These are phyloP conservation scores for Cercospora zeae-maydis DNA, from an alignment of 2,329 filamentous ascomycete genomes.

Conservation along the genomic window DNA sequence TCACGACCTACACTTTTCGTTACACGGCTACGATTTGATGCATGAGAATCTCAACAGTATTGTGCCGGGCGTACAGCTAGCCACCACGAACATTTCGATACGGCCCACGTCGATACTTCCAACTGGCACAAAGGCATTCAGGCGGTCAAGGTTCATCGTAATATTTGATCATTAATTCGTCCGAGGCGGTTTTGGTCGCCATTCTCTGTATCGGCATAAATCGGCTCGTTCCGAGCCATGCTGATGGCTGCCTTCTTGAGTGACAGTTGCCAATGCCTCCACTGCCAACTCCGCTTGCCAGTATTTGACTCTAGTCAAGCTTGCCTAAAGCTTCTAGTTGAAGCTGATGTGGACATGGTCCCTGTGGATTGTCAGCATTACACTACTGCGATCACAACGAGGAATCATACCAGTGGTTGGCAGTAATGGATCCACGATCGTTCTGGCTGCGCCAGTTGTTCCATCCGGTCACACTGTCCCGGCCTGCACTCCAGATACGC, in stretches of 20 bases:
- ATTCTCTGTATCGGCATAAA: not conserved
- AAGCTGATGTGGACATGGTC: slow-evolving; percentile 11
- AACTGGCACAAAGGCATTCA: slow-evolving; percentile 10
- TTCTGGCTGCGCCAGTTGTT: not conserved
- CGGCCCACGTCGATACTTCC: too few species aligned
- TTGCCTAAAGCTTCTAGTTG: not conserved
- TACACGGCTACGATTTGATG: too few species aligned
- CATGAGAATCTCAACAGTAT: too few species aligned
- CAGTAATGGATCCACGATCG: slow-evolving; percentile 3
- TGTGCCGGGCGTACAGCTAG: too few species aligned
- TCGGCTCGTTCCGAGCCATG: not conserved
- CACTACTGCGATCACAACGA: too few species aligned
- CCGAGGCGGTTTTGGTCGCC: not conserved
- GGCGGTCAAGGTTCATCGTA: not conserved
- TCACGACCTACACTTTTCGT: too few species aligned
- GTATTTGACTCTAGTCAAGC: not conserved
- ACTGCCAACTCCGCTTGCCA: not conserved
- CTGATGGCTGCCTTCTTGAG: not conserved
- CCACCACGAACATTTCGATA: too few species aligned
- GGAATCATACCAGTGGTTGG: slow-evolving; percentile 4
- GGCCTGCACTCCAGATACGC: slow-evolving; percentile 2
- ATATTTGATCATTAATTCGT: not conserved
- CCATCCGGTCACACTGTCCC: not conserved
- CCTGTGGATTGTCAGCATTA: not conserved
- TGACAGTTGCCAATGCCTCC: not conserved